phyloP scores from a whole-genome alignment of 352 stramenopile genomes.

The Phytophthora cactorum region DNA sequence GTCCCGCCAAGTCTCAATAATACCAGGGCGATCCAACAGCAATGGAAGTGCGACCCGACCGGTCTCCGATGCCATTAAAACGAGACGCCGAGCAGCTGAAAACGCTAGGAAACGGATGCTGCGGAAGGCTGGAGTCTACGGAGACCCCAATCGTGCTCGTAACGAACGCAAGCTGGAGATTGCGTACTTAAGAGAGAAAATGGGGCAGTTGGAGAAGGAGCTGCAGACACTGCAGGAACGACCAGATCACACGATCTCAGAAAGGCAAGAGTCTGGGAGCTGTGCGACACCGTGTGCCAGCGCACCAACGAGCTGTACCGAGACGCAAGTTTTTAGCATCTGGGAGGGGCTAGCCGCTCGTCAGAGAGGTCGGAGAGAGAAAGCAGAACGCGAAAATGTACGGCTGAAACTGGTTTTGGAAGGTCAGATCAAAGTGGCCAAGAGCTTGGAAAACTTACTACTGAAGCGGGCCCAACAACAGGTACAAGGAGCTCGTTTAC shows the following conservation, averaged over 20 bases:
- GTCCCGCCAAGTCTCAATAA: not conserved
- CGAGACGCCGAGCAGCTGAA: slow-evolving; percentile 21
- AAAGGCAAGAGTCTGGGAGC: not conserved
- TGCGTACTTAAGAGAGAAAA: slow-evolving; percentile 44
- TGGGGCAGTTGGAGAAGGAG: slow-evolving; percentile 40
- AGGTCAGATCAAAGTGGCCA: slow-evolving; percentile 54
- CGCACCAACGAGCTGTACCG: not conserved
- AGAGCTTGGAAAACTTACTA: slow-evolving; percentile 47
- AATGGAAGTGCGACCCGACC: not conserved
- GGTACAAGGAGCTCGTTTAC: not conserved
- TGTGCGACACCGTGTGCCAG: not conserved
- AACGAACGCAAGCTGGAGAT: slow-evolving; percentile 46
- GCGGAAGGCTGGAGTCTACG: slow-evolving; percentile 18
- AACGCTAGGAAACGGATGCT: slow-evolving; percentile 27
- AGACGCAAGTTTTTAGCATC: slow-evolving; percentile 1
- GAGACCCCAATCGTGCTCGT: slow-evolving; percentile 30
- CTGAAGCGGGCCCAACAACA: slow-evolving; percentile 28
- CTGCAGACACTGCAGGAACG: slow-evolving; percentile 28
- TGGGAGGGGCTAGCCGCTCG: slow-evolving; percentile 27
- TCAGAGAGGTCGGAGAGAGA: slow-evolving; percentile 10
- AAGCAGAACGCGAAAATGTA: slow-evolving; percentile 40
- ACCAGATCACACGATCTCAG: not conserved
- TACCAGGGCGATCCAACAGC: not conserved
- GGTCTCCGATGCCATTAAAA: slow-evolving; percentile 4
- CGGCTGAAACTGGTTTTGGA: slow-evolving; percentile 44